phyloP scores from a whole-genome alignment of 2,329 filamentous ascomycete species.

The Chaetomiaceae sp. region DNA sequence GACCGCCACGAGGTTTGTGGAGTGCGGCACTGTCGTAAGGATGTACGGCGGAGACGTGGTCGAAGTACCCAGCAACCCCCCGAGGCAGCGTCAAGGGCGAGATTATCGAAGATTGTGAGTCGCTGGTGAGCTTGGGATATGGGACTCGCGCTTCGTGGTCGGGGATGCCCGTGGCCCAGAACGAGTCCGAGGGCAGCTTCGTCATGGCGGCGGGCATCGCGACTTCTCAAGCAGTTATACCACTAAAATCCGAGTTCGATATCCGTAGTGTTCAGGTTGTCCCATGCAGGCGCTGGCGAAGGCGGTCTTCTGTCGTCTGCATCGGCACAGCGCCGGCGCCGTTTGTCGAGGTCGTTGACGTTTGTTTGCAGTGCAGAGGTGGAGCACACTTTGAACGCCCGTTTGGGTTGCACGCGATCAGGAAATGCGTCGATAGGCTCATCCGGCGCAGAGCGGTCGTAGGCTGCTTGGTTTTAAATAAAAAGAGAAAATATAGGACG shows the following conservation, averaged over 20 bases:
- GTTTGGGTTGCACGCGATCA: background rate
- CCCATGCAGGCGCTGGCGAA: background rate
- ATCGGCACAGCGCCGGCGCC: background rate
- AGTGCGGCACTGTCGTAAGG: conserved; percentile 16
- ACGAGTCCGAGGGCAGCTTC: conserved; percentile 40
- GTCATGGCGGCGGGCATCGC: conserved; percentile 33
- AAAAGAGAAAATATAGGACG: background rate
- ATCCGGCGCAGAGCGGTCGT: background rate
- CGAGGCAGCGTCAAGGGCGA: conserved; percentile 39
- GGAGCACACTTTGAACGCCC: background rate
- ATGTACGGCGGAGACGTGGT: conserved; percentile 29
- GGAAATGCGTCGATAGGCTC: background rate
- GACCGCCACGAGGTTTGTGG: background rate
- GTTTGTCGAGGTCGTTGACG: background rate
- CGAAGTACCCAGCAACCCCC: conserved; percentile 37
- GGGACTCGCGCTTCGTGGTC: conserved; percentile 32
- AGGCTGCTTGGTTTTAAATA: background rate
- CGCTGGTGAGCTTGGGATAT: conserved; percentile 27
- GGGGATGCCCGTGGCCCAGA: conserved; percentile 38
- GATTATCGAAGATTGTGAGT: conserved; percentile 35
- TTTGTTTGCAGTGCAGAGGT: background rate
- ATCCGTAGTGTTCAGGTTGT: background rate
- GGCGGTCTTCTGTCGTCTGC: background rate
- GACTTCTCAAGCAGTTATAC: background rate
- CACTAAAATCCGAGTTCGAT: background rate